These are phyloP conservation scores for Fusarium coicis DNA, from an alignment of 2,329 filamentous ascomycete species.

Conservation along the genomic window DNA sequence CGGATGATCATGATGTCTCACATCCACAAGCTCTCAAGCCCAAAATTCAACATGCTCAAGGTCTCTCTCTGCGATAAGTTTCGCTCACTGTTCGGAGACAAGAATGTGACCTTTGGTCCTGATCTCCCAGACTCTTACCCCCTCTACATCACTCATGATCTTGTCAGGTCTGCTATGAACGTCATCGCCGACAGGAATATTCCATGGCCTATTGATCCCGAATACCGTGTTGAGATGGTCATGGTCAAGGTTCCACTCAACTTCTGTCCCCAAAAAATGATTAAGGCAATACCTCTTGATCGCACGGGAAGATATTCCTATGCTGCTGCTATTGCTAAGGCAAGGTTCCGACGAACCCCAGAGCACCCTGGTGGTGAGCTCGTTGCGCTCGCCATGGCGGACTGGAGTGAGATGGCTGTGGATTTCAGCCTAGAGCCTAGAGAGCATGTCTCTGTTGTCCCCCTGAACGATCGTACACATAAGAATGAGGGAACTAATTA, in stretches of 20 bases:
- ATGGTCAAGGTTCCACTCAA: conserved; percentile 3
- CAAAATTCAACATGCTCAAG: background rate
- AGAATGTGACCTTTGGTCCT: background rate
- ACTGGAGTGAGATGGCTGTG: background rate
- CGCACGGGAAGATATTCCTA: conserved; percentile 1
- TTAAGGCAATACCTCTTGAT: conserved; percentile 1
- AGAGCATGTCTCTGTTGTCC: conserved; percentile 4
- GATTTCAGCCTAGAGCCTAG: background rate
- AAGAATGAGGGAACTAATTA: background rate
- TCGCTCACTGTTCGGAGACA: background rate
- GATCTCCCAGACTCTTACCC: conserved; percentile 4
- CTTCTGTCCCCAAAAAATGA: conserved; percentile 1
- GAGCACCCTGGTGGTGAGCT: conserved; percentile 20
- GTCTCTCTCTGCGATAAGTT: background rate
- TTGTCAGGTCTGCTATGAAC: conserved; percentile 2
- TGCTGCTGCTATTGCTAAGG: background rate
- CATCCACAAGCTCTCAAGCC: background rate
- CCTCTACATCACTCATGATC: conserved; percentile 9
- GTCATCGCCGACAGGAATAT: background rate
- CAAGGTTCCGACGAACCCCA: conserved; percentile 14
- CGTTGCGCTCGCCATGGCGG: background rate
- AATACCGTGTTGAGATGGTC: background rate
- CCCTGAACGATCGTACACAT: background rate
- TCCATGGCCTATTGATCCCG: conserved; percentile 1
- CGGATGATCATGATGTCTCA: background rate